Evolutionary conservation across 2,329 filamentous ascomycete genomes (phyloP).

Genomic region (Penicillium sp.): DNA sequence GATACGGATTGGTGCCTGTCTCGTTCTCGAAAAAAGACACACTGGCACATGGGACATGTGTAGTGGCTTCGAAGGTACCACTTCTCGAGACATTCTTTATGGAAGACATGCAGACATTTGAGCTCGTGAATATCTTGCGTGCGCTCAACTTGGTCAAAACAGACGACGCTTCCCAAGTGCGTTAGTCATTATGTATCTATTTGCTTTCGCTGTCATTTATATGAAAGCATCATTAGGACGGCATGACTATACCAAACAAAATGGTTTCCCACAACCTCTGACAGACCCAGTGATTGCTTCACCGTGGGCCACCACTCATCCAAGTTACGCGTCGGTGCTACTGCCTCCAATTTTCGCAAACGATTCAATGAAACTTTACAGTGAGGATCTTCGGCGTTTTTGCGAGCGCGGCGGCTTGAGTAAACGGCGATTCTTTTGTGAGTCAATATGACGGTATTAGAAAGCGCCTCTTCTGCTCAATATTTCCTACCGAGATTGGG

Average conservation of each 20-base stretch:
- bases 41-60: constrained; percentile 36
- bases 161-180: constrained; percentile 29
- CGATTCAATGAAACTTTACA: constrained; percentile 26
- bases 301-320: constrained; percentile 35
- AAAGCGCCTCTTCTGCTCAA: background rate
- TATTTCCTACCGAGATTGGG: background rate
- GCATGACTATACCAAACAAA: constrained; percentile 30
- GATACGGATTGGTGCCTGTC: constrained; percentile 18
- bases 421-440: constrained; percentile 27
- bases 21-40: constrained; percentile 30
- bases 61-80: constrained; percentile 38
- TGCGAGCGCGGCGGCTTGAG: constrained; percentile 28
- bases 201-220: background rate
- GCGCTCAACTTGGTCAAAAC: constrained; percentile 34
- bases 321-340: constrained; percentile 32
- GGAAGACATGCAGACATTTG: constrained; percentile 38
- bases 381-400: constrained; percentile 17
- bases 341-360: constrained; percentile 32
- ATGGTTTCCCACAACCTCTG: constrained; percentile 31
- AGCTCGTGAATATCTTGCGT: constrained; percentile 35
- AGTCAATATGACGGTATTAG: background rate
- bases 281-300: constrained; percentile 28
- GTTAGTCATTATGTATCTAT: constrained; percentile 1
- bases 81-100: constrained; percentile 37
- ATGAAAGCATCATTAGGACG: background rate